A percentile compares a stretch with the other conserved stretches of the same genome.
Evolutionary conservation across 192 early-diverging fungal species (phyloP).

Genomic region (Podochytrium sp.): DNA sequence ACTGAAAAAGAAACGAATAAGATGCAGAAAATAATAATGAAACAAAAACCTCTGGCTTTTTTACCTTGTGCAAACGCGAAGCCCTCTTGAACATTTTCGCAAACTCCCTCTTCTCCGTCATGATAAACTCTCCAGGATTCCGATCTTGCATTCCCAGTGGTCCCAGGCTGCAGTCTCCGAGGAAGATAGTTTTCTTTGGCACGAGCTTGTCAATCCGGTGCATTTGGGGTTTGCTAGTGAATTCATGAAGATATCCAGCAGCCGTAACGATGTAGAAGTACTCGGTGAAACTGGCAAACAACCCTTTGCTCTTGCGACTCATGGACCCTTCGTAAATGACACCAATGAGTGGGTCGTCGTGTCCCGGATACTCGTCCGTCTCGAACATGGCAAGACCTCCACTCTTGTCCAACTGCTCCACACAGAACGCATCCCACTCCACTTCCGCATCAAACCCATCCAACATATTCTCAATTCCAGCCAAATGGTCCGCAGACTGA

Average conservation of each 20-base stretch:
- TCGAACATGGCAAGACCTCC: constrained; percentile 26
- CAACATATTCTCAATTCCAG: constrained; percentile 12
- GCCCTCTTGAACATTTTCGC: constrained; percentile 12
- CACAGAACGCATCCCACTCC: constrained; percentile 24
- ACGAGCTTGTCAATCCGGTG: neutral
- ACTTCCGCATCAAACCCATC: constrained; percentile 7
- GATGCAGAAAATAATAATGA: too few relatives aligned
- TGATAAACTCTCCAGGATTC: constrained; percentile 24
- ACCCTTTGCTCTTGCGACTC: constrained; percentile 14
- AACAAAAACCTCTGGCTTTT: too few relatives aligned
- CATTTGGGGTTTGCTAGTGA: constrained; percentile 12
- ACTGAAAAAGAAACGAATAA: too few relatives aligned
- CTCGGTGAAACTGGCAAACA: constrained; percentile 23
- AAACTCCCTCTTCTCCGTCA: constrained; percentile 23
- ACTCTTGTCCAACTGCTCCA: neutral
- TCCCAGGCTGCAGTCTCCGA: constrained; percentile 19
- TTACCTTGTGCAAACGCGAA: constrained; percentile 8
- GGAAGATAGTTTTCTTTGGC: constrained; percentile 10
- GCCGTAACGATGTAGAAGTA: constrained; percentile 30
- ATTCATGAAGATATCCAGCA: constrained; percentile 27
- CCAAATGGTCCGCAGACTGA: constrained; percentile 4
- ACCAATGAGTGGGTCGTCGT: constrained; percentile 19
- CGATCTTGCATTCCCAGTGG: constrained; percentile 19
- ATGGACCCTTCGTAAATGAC: constrained; percentile 27
- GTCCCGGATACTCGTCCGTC: constrained; percentile 22